These are phyloP conservation scores for Botryotinia narcissicola DNA, from an alignment of 2,329 filamentous ascomycete genomes.

Conservation along the genomic window DNA sequence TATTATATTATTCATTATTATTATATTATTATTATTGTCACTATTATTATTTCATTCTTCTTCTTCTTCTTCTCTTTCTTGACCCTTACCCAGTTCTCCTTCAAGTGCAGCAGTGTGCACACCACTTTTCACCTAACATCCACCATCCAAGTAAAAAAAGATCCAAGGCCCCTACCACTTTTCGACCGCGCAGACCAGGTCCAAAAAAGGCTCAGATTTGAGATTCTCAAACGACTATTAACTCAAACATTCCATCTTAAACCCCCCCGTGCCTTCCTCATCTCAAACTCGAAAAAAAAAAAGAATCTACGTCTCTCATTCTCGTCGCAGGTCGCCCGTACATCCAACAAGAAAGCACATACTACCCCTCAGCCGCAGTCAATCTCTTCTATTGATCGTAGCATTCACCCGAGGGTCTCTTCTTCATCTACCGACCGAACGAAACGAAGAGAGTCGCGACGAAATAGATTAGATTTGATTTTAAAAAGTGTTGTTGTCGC, in stretches of 20 bases:
- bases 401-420: not conserved
- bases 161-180: constrained; percentile 8
- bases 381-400: not conserved
- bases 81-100: not conserved
- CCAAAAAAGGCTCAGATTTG: constrained; percentile 11
- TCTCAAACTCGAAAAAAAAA: constrained; percentile 19
- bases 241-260: constrained; percentile 15
- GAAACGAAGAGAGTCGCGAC: constrained; percentile 1
- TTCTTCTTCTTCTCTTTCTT: no score
- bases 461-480: not conserved
- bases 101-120: not conserved
- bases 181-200: constrained; percentile 8
- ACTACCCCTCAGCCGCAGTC: constrained; percentile 1
- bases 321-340: constrained; percentile 22
- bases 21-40: not conserved
- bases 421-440: not conserved
- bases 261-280: constrained; percentile 13
- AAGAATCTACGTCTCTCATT: constrained; percentile 18
- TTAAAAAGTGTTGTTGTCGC: constrained; percentile 5
- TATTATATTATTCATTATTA: not conserved
- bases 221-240: constrained; percentile 18
- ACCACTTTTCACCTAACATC: not conserved
- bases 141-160: not conserved
- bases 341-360: not conserved
- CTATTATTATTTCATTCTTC: not conserved